Percentiles rank a stretch among this genome's conserved stretches.
These are phyloP conservation scores for Cadophora sp. DNA, from an alignment of 2,329 filamentous ascomycete genomes.

Conservation along the genomic window DNA sequence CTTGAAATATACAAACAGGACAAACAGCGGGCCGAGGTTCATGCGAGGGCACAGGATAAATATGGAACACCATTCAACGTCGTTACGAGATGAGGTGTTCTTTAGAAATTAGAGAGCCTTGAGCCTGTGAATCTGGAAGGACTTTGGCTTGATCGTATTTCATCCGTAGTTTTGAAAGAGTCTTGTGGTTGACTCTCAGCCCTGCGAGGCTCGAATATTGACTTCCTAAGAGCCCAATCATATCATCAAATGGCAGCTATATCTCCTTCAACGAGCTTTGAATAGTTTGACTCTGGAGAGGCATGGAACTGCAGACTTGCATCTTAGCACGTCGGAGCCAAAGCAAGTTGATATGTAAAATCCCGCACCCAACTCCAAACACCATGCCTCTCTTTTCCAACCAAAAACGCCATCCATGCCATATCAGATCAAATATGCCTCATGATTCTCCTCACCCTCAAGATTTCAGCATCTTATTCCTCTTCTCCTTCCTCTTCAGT, in stretches of 20 bases:
- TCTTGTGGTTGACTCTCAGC: not conserved
- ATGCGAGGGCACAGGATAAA: not conserved
- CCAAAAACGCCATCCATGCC: constrained; percentile 20
- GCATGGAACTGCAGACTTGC: too few species aligned
- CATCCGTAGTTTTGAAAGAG: too few species aligned
- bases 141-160: too few species aligned
- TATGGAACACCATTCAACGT: not conserved
- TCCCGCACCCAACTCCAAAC: not conserved
- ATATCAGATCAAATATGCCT: not conserved
- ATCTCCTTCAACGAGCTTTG: not conserved
- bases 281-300: not conserved
- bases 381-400: constrained; percentile 12
- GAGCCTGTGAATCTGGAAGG: too few species aligned
- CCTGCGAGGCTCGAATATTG: not conserved
- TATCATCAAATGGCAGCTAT: not conserved
- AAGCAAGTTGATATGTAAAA: not conserved
- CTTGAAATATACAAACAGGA: not conserved
- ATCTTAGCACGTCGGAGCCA: not conserved
- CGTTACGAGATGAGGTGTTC: too few species aligned
- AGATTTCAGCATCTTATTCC: constrained; percentile 82
- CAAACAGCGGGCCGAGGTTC: not conserved
- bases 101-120: too few species aligned
- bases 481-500: constrained; percentile 93
- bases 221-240: not conserved
- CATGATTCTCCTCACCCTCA: constrained; percentile 48